These are phyloP conservation scores for Irineochytrium annulatum DNA, from an alignment of 192 early-diverging fungal genomes.

Conservation along the genomic window DNA sequence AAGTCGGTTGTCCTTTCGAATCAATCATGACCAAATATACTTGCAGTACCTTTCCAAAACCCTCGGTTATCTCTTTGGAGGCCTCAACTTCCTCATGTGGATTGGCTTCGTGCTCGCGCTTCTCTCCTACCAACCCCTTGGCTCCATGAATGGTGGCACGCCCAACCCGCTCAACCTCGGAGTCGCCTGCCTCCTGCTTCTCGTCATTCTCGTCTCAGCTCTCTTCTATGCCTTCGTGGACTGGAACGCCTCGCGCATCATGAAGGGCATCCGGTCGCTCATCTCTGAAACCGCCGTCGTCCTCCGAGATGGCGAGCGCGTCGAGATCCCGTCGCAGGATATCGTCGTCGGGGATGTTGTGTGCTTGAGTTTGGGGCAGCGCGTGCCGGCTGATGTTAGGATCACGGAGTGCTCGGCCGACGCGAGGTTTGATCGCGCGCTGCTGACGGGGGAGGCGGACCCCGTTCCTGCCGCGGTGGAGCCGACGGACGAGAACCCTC, in stretches of 20 bases:
- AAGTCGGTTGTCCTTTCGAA: too few relatives aligned
- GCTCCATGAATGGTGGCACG: neutral
- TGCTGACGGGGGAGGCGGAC: slow-evolving; percentile 74
- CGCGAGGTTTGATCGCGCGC: slow-evolving; percentile 71
- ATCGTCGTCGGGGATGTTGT: slow-evolving; percentile 78
- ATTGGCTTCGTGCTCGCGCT: slow-evolving; percentile 13
- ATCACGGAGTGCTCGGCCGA: slow-evolving; percentile 64
- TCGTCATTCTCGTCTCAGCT: slow-evolving; percentile 28
- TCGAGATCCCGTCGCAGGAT: slow-evolving; percentile 45
- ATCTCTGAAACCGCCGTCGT: slow-evolving; percentile 41
- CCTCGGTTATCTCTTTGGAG: slow-evolving; percentile 29
- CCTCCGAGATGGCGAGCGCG: slow-evolving; percentile 58
- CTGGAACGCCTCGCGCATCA: slow-evolving; percentile 19
- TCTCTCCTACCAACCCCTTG: slow-evolving; percentile 28
- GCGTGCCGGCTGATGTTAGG: slow-evolving; percentile 75
- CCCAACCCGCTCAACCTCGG: slow-evolving; percentile 22
- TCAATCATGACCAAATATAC: too few relatives aligned
- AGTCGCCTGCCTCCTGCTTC: slow-evolving; percentile 19
- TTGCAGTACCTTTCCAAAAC: slow-evolving; percentile 23
- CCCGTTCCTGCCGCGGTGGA: slow-evolving; percentile 58
- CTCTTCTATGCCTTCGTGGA: slow-evolving; percentile 33
- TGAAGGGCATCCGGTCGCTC: slow-evolving; percentile 20
- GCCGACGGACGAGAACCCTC: slow-evolving; percentile 65
- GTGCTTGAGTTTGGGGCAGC: slow-evolving; percentile 57
- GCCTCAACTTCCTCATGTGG: slow-evolving; percentile 37